A percentile compares a stretch with the other conserved stretches of the same genome.
phyloP scores from a whole-genome alignment of 306 rosid genomes.

The Casuarina equisetifolia region DNA sequence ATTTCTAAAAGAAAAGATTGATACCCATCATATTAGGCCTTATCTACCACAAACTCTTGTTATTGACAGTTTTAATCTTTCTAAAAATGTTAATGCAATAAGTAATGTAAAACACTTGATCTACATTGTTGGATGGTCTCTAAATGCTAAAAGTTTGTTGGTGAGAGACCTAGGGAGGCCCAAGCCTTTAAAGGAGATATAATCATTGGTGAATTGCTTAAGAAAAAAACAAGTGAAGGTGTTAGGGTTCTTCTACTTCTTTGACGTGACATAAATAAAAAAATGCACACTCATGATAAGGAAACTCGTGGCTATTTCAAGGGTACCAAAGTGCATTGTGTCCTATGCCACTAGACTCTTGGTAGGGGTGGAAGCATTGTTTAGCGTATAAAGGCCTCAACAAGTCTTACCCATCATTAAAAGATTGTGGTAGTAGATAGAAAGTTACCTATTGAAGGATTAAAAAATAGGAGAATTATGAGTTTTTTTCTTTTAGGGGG shows the following conservation, averaged over 20 bases:
- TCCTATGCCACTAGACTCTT: constrained; percentile 71
- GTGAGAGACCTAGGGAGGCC: constrained; percentile 71
- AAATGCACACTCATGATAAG: constrained; percentile 77
- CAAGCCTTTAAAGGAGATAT: constrained; percentile 56
- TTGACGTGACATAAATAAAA: constrained; percentile 76
- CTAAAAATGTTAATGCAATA: constrained; percentile 45
- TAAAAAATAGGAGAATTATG: constrained; percentile 55
- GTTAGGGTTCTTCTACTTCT: constrained; percentile 67
- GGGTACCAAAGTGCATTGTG: constrained; percentile 60
- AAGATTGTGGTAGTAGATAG: constrained; percentile 77
- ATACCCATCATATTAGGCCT: constrained; percentile 33
- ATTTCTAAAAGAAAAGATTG: constrained; percentile 40
- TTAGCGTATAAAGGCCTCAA: constrained; percentile 56
- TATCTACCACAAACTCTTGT: constrained; percentile 16
- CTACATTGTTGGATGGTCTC: constrained; percentile 80
- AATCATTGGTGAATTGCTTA: constrained; percentile 62
- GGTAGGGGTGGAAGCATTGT: constrained; percentile 67
- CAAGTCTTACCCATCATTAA: constrained; percentile 82
- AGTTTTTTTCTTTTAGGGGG: too few species aligned
- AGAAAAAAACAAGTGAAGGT: constrained; percentile 69
- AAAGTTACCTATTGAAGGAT: constrained; percentile 46
- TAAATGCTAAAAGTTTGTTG: constrained; percentile 64
- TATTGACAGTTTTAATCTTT: constrained; percentile 22
- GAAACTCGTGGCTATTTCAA: constrained; percentile 51
- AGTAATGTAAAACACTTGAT: constrained; percentile 59